These are phyloP conservation scores for Rhytidiadelphus loreus DNA, from an alignment of 225 moss, liverwort and hornwort genomes.

Conservation along the genomic window DNA sequence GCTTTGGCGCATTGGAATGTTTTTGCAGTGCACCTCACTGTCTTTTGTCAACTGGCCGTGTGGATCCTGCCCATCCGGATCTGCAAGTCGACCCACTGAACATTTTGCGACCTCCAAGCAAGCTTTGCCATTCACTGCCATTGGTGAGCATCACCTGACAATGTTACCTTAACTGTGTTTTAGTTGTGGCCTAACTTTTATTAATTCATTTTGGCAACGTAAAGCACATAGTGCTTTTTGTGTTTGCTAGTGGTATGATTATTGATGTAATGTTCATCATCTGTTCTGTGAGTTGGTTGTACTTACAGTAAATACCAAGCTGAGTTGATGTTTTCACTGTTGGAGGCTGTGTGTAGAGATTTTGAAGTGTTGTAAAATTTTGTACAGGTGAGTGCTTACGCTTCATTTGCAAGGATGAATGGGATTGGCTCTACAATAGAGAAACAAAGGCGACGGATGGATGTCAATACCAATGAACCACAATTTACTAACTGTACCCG, in stretches of 20 bases:
- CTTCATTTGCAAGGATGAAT: slow-evolving; percentile 69
- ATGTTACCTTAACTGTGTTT: not conserved
- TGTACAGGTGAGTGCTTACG: slow-evolving; percentile 74
- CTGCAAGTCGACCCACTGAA: slow-evolving; percentile 90
- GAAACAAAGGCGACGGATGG: slow-evolving; percentile 69
- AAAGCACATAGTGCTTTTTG: not conserved
- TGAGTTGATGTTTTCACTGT: not conserved
- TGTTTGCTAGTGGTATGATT: not conserved
- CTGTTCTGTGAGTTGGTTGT: not conserved
- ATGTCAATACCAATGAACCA: slow-evolving; percentile 56
- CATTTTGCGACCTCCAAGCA: slow-evolving; percentile 87
- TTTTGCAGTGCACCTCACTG: slow-evolving; percentile 84
- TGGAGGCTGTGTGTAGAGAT: not conserved
- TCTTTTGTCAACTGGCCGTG: slow-evolving; percentile 78
- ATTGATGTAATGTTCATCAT: not conserved
- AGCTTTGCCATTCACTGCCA: slow-evolving; percentile 83
- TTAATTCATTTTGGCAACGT: not conserved
- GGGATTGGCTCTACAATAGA: slow-evolving; percentile 35
- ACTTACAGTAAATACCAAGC: not conserved
- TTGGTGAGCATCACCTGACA: slow-evolving; percentile 34
- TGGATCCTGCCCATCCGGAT: slow-evolving; percentile 82
- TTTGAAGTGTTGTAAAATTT: not conserved
- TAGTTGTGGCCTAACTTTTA: not conserved
- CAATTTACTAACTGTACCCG: slow-evolving; percentile 82
- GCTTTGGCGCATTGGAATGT: not conserved